Evolutionary conservation across 805 yeast species (phyloP).

Genomic region (Saccharomycopsis fodiens): DNA sequence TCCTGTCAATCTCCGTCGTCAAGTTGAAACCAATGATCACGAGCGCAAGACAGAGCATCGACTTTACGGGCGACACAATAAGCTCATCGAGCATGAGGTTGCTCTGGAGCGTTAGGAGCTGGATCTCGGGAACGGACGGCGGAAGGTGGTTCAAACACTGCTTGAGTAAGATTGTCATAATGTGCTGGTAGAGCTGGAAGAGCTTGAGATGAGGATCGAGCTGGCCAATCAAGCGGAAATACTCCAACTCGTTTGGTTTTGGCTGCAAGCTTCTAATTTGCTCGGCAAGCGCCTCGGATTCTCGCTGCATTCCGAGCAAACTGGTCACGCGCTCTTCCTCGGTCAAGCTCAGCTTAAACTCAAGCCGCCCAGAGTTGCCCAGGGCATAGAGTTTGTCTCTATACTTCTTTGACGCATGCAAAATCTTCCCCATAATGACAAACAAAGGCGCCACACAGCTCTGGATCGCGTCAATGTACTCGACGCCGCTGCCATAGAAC

Average conservation of each 20-base stretch:
- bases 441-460: slow-evolving; percentile 17
- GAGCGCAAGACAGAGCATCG: slow-evolving; percentile 14
- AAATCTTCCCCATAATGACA: slow-evolving; percentile 11
- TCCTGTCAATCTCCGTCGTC: neutral
- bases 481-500: slow-evolving; percentile 10
- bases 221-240: slow-evolving; percentile 6
- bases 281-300: neutral
- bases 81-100: slow-evolving; percentile 4
- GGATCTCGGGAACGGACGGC: slow-evolving; percentile 5
- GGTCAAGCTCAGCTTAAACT: neutral
- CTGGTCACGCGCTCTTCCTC: neutral
- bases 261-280: slow-evolving; percentile 1
- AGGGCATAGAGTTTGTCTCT: neutral
- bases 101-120: slow-evolving; percentile 3
- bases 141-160: neutral
- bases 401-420: neutral
- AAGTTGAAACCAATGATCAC: slow-evolving; percentile 14
- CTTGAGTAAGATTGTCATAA: slow-evolving; percentile 2
- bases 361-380: neutral
- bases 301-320: neutral
- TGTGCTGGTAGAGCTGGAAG: slow-evolving; percentile 10
- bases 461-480: slow-evolving; percentile 12
- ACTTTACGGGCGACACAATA: slow-evolving; percentile 7
- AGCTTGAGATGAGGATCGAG: slow-evolving; percentile 5
- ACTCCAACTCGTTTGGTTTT: neutral